phyloP scores from a whole-genome alignment of 805 yeast species.

The Alloascoidea africana region DNA sequence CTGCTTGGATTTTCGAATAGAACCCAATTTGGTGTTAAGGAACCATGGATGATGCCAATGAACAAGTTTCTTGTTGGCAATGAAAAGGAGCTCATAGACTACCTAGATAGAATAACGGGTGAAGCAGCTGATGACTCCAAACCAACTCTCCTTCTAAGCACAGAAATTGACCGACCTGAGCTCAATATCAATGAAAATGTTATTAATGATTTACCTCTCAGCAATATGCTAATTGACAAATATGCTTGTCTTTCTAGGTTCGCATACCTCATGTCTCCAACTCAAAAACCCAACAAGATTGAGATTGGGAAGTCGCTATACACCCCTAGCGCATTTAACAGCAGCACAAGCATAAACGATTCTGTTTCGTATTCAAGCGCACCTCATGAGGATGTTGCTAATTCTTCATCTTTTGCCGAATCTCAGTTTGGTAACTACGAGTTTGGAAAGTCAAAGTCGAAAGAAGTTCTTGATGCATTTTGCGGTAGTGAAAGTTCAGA shows the following conservation, averaged over 20 bases:
- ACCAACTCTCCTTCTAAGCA: neutral
- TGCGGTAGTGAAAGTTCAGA: too few relatives aligned
- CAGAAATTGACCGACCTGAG: neutral
- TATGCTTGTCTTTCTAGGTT: neutral
- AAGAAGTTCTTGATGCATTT: too few relatives aligned
- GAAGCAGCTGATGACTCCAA: neutral
- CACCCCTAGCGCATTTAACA: too few relatives aligned
- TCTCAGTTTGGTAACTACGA: too few relatives aligned
- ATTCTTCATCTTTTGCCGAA: too few relatives aligned
- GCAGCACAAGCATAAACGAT: too few relatives aligned
- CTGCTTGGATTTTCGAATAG: conserved; percentile 70
- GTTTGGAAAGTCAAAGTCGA: too few relatives aligned
- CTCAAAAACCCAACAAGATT: too few relatives aligned
- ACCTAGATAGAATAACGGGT: neutral
- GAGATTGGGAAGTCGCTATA: too few relatives aligned
- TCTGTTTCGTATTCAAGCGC: too few relatives aligned
- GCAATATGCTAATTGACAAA: neutral
- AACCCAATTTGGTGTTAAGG: conserved; percentile 63
- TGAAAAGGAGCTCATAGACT: conserved; percentile 43
- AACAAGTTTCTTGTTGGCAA: conserved; percentile 52
- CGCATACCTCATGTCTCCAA: neutral
- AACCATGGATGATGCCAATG: conserved; percentile 60
- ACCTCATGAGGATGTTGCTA: too few relatives aligned
- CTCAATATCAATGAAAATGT: neutral
- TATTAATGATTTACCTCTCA: neutral